Evolutionary conservation across 1,139 yeast genomes (phyloP).

Genomic region (Sugiyamaella neomexicana): DNA sequence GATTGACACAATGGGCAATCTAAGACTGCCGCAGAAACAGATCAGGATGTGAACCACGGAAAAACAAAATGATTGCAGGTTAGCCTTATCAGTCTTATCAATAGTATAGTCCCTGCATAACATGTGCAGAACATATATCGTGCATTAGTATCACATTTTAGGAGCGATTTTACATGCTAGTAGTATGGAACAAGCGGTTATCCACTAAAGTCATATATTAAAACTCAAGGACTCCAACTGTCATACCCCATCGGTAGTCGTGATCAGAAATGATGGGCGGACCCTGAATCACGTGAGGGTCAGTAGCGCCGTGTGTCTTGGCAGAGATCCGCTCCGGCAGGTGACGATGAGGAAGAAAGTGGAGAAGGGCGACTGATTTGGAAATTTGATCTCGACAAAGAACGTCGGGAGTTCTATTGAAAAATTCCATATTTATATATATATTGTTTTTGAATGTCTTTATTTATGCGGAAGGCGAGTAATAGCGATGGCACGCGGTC

Average conservation of each 20-base stretch:
- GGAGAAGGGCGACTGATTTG: conserved; percentile 2
- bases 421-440: too few relatives aligned
- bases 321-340: neutral
- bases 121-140: neutral
- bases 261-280: neutral
- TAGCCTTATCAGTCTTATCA: neutral
- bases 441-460: conserved; percentile 1
- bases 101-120: neutral
- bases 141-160: neutral
- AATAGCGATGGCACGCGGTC: conserved; percentile 13
- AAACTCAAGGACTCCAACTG: neutral
- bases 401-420: neutral
- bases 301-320: conserved; percentile 4
- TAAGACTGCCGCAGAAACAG: too few relatives aligned
- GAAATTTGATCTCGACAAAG: neutral
- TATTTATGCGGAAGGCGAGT: conserved; percentile 12
- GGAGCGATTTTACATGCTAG: neutral
- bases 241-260: too few relatives aligned
- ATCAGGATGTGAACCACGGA: too few relatives aligned
- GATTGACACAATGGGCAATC: too few relatives aligned
- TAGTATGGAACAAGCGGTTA: neutral
- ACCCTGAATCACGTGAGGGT: neutral
- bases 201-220: neutral
- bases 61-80: neutral
- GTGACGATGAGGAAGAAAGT: neutral